These are phyloP conservation scores for Geosmithia morbida DNA, from an alignment of 2,329 filamentous ascomycete species.

Conservation along the genomic window DNA sequence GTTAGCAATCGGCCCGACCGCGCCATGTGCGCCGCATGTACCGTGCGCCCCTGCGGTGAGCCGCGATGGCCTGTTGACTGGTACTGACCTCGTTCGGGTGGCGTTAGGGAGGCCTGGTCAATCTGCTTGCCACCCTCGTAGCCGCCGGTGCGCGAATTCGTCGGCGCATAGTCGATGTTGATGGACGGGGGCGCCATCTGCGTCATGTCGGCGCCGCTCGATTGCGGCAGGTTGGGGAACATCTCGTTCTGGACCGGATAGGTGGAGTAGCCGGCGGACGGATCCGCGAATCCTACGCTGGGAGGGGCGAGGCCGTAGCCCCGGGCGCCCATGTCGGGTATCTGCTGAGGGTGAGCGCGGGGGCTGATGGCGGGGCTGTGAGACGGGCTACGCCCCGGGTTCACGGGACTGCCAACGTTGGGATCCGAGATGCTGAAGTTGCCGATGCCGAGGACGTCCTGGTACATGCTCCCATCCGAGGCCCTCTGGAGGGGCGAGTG, in stretches of 20 bases:
- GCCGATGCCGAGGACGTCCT: conserved; percentile 64
- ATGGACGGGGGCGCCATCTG: conserved; percentile 89
- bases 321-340: conserved; percentile 37
- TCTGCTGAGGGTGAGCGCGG: conserved; percentile 40
- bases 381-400: conserved; percentile 66
- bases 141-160: conserved; percentile 5
- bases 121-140: conserved; percentile 42
- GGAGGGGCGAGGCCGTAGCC: conserved; percentile 27
- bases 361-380: conserved; percentile 56
- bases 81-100: conserved; percentile 53
- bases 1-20: conserved; percentile 6
- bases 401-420: conserved; percentile 48
- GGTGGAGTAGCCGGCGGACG: conserved; percentile 17
- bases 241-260: conserved; percentile 27
- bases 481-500: conserved; percentile 71
- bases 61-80: background rate
- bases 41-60: background rate
- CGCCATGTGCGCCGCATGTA: no score
- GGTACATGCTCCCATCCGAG: conserved; percentile 58
- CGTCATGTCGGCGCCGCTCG: conserved; percentile 43
- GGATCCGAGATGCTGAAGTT: conserved; percentile 68
- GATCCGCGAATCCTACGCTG: conserved; percentile 21
- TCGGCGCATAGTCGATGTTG: conserved; percentile 83
- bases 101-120: conserved; percentile 68
- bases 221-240: conserved; percentile 35